Base-by-base conservation (phyloP, 2,329 filamentous ascomycete genomes). In the Botrytis fabae region DNA sequence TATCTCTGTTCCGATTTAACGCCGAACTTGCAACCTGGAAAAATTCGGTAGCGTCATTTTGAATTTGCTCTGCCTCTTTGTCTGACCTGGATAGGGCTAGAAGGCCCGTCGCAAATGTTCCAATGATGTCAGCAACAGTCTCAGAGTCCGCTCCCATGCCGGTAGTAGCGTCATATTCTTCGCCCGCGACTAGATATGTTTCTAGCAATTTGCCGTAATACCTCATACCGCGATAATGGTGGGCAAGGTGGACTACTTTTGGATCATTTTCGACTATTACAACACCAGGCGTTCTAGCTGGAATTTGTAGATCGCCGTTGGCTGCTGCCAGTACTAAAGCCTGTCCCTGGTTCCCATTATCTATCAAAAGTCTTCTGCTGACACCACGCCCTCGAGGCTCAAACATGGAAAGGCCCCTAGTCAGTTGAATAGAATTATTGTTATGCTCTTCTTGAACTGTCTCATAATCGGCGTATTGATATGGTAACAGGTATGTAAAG, bases 361-460 rank as follows among this genome's bases (percentile, higher is more conserved):
- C 60, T 25, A 38, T 51, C 28, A 71, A n/a, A 51, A 65, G 64
- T 42, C 69, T 40, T 65, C 38, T 54, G 65, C 48, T 71, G 9
- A 42, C 25, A 28, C 60, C 71, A 14, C 65, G 64, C 44, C 57
- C 74, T 66, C 73, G 86, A 80, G 69, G 83, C 80, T 75, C 85
- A 80, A 95, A 92, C 4, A 95, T 85, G 1, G 89, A 85, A 12
- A 95, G 83, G 69, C 90, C 86, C 62, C 86, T 85, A 1, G 86
- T 84, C 6, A 98, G 87, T 74, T 88, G 86, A 74, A 98, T 92
- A 28, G 89, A 89, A 78, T 97, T 96, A 40, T 89, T 90, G 76
- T 96, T 95, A 74, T 96, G 93, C 76, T 97, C 93, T 82, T 98
- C 95, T 70, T 92, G 90, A 57, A 92, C 90, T 20, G 95, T 89